A percentile compares a stretch with the other conserved stretches of the same genome.
Evolutionary conservation across 139 green algal genomes (phyloP).

Genomic region (Asterochloris sp.): DNA sequence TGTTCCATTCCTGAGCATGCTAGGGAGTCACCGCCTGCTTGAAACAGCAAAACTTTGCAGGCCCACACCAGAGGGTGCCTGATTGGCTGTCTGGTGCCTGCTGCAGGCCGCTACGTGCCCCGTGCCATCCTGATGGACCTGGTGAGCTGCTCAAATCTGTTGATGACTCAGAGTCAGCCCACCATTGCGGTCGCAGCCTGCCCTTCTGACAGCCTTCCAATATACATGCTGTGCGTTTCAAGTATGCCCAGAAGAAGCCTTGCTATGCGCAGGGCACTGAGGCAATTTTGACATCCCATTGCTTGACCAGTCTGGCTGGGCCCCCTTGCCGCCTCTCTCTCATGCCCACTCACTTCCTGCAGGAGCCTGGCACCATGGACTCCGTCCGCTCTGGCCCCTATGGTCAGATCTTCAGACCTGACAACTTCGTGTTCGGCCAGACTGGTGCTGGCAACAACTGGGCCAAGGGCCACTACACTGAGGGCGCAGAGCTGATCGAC

Average conservation of each 20-base stretch:
- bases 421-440: slow-evolving; percentile 90
- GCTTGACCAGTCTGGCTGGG: background rate
- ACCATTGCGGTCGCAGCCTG: background rate
- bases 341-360: background rate
- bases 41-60: too few species aligned
- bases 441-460: slow-evolving; percentile 99
- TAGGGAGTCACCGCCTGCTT: too few species aligned
- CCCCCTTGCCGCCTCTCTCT: background rate
- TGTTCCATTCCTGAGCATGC: too few species aligned
- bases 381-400: slow-evolving; percentile 86
- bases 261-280: too few species aligned
- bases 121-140: slow-evolving; percentile 94
- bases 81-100: too few species aligned
- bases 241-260: too few species aligned
- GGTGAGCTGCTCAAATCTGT: slow-evolving; percentile 8
- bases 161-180: background rate
- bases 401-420: slow-evolving; percentile 86
- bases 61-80: too few species aligned
- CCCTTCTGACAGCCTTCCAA: background rate
- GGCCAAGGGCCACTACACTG: slow-evolving; percentile 99
- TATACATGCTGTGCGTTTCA: background rate
- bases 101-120: slow-evolving; percentile 86
- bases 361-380: slow-evolving; percentile 87
- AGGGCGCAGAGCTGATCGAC: slow-evolving; percentile 97
- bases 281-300: background rate